Conservation (phyloP, 495 filamentous ascomycete genomes). For the Neurospora pannonica region DNA sequence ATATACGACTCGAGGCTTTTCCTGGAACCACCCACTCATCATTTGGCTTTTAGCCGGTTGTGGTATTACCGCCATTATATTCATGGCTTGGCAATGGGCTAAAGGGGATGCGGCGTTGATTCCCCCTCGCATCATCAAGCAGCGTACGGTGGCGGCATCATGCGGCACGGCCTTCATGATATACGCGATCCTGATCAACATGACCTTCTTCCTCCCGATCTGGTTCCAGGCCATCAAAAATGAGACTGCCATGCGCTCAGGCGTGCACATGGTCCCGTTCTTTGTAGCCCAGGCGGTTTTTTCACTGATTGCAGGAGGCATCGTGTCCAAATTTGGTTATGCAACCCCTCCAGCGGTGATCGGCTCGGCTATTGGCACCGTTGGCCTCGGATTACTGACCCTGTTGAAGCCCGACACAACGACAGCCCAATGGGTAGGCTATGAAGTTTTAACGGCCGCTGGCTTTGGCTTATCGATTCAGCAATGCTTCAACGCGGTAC, state of each 20-base stretch:
- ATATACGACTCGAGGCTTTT: constrained; percentile 33
- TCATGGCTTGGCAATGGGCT: constrained; percentile 9
- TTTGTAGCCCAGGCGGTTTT: constrained; percentile 50
- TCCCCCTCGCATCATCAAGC: constrained; percentile 29
- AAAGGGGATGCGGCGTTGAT: constrained; percentile 25
- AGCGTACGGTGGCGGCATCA: constrained; percentile 52
- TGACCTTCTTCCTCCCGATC: constrained; percentile 44
- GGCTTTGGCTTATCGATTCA: constrained; percentile 56
- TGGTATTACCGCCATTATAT: constrained; percentile 21
- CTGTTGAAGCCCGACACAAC: constrained; percentile 45
- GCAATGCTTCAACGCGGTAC: constrained; percentile 45
- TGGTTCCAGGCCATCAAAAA: constrained; percentile 69
- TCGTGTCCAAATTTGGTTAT: constrained; percentile 17
- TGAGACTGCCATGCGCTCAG: constrained; percentile 52
- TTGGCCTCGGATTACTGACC: constrained; percentile 55
- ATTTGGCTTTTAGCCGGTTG: constrained; percentile 31
- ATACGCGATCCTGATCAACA: constrained; percentile 39
- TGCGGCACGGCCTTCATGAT: constrained; percentile 31
- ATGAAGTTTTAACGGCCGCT: constrained; percentile 43
- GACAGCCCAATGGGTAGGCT: constrained; percentile 54
- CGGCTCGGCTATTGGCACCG: constrained; percentile 41
- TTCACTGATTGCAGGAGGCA: constrained; percentile 41
- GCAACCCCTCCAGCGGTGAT: constrained; percentile 46
- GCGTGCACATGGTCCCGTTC: constrained; percentile 58
- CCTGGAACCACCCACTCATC: constrained; percentile 30